Conservation (phyloP, 2,329 filamentous ascomycete species). For the Colletotrichum tamarilloi region DNA sequence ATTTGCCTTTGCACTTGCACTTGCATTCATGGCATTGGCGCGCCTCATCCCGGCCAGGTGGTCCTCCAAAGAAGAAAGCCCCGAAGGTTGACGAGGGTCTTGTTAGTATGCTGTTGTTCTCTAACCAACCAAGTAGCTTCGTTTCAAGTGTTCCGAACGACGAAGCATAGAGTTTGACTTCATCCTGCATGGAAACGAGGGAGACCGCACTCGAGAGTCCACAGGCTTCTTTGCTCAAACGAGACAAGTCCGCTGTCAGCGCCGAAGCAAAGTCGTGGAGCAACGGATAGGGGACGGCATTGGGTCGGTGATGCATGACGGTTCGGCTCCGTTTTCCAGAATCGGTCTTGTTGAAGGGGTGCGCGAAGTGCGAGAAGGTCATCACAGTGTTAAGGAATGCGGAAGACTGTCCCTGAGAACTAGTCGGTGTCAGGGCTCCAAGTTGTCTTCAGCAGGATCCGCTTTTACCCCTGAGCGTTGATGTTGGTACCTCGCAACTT, state of each 20-base stretch:
- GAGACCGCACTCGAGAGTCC: background rate
- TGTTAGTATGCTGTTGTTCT: background rate
- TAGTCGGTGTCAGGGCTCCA: constrained; percentile 21
- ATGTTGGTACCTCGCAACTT: constrained; percentile 32
- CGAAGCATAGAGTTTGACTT: background rate
- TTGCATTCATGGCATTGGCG: background rate
- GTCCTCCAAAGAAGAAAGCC: background rate
- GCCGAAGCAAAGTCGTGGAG: constrained; percentile 11
- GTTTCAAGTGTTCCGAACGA: background rate
- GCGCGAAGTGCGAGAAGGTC: background rate
- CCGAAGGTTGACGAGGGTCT: background rate
- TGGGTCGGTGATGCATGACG: constrained; percentile 26
- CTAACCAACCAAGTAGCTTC: background rate
- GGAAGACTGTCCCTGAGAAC: constrained; percentile 7
- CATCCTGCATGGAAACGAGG: background rate
- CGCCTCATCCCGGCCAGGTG: background rate
- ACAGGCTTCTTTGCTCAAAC: background rate
- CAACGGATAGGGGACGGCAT: constrained; percentile 8
- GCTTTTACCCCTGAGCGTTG: constrained; percentile 41
- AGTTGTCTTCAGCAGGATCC: constrained; percentile 34
- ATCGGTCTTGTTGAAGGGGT: constrained; percentile 9
- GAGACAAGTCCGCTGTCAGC: constrained; percentile 3
- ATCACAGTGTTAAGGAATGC: constrained; percentile 24
- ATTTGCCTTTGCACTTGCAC: background rate
- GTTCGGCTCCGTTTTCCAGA: constrained; percentile 30